These are phyloP conservation scores for Eurotiales sp. DNA, from an alignment of 2,329 filamentous ascomycete genomes.

Conservation along the genomic window DNA sequence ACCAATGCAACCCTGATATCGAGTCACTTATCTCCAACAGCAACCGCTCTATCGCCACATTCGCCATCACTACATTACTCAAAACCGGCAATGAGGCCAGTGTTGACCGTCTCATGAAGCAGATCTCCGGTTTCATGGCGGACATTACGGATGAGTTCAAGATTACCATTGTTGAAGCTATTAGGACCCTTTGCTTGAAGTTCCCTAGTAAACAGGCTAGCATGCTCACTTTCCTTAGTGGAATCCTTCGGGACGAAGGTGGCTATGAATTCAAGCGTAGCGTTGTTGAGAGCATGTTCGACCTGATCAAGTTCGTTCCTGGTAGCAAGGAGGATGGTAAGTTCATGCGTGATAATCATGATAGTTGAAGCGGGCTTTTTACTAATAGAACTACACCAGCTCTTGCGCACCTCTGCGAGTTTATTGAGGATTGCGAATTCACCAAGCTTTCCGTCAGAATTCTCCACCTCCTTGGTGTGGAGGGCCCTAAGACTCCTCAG, in stretches of 20 bases:
- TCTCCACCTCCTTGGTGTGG: constrained; percentile 85
- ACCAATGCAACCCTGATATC: constrained; percentile 94
- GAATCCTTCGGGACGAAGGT: constrained; percentile 93
- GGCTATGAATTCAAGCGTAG: constrained; percentile 98
- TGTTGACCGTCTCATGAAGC: constrained; percentile 96
- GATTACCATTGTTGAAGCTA: constrained; percentile 99
- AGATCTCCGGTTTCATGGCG: constrained; percentile 96
- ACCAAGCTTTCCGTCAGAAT: constrained; percentile 96
- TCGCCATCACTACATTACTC: constrained; percentile 94
- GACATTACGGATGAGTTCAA: constrained; percentile 99
- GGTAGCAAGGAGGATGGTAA: constrained; percentile 67
- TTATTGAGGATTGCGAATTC: constrained; percentile 99
- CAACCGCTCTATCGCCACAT: constrained; percentile 96
- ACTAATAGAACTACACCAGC: constrained; percentile 45
- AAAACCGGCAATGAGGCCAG: constrained; percentile 98
- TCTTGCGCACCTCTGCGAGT: constrained; percentile 92
- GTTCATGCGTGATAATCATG: constrained; percentile 18
- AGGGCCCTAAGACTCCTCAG: constrained; percentile 91
- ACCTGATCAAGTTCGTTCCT: constrained; percentile 97
- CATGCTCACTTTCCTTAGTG: constrained; percentile 95
- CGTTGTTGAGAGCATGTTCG: constrained; percentile 98
- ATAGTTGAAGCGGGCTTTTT: too few species aligned
- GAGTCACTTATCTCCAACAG: constrained; percentile 94
- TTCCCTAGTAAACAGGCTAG: constrained; percentile 97
- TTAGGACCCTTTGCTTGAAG: constrained; percentile 92